Conservation (phyloP, 2,329 filamentous ascomycete genomes). For the Fusarium sp. region DNA sequence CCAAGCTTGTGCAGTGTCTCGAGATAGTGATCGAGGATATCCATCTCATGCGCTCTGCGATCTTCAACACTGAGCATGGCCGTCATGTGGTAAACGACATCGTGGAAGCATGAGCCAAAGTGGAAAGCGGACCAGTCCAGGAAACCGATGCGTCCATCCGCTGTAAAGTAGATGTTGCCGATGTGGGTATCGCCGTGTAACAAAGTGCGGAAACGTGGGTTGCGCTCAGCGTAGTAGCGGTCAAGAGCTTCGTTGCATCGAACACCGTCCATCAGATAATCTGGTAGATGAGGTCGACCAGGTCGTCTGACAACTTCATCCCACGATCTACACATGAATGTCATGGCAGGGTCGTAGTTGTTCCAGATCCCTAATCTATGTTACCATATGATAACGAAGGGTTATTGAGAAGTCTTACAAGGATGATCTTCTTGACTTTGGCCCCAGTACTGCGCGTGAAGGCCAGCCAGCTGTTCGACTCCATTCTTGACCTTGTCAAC, state of each 20-base stretch:
- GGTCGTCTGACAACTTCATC: conserved; percentile 49
- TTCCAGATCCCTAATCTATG: conserved; percentile 48
- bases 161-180: conserved; percentile 58
- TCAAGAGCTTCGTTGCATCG: conserved; percentile 54
- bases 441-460: conserved; percentile 56
- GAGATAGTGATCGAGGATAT: conserved; percentile 41
- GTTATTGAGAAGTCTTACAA: conserved; percentile 17
- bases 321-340: conserved; percentile 49
- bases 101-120: conserved; percentile 59
- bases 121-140: conserved; percentile 59
- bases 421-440: conserved; percentile 49
- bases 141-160: conserved; percentile 53
- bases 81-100: conserved; percentile 57
- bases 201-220: conserved; percentile 56
- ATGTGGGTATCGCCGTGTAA: conserved; percentile 60
- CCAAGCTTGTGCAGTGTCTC: conserved; percentile 27
- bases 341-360: conserved; percentile 55
- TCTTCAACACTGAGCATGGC: conserved; percentile 55
- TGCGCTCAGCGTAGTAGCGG: conserved; percentile 53
- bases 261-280: conserved; percentile 54
- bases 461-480: conserved; percentile 55
- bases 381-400: not conserved
- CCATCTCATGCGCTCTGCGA: conserved; percentile 56
- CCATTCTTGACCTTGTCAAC: conserved; percentile 52
- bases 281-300: conserved; percentile 52